Evolutionary conservation across 805 yeast species (phyloP).

Genomic region (Candida dajiaensis): DNA sequence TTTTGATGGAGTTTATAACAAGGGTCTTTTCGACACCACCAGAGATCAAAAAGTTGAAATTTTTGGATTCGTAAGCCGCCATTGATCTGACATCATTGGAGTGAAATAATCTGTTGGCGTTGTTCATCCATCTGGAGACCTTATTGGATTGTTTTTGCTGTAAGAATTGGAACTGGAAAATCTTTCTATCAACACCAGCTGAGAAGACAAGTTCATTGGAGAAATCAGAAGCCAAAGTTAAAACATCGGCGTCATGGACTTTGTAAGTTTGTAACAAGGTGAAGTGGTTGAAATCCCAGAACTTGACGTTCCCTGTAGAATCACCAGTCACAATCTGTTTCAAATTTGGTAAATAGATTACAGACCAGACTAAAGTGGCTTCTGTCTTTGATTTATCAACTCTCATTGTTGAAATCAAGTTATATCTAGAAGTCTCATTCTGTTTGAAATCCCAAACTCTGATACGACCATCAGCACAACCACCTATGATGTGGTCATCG

Average conservation of each 20-base stretch:
- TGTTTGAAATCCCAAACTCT: conserved; percentile 66
- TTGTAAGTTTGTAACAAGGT: conserved; percentile 76
- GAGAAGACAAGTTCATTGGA: conserved; percentile 64
- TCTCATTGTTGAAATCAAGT: conserved; percentile 78
- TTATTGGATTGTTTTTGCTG: conserved; percentile 28
- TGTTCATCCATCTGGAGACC: conserved; percentile 63
- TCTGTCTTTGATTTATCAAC: conserved; percentile 86
- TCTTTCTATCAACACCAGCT: conserved; percentile 92
- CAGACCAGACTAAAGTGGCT: conserved; percentile 89
- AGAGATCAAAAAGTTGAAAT: conserved; percentile 62
- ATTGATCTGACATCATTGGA: conserved; percentile 80
- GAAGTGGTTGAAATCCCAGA: conserved; percentile 82
- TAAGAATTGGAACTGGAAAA: conserved; percentile 51
- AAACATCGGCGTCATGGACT: conserved; percentile 87
- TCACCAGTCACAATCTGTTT: conserved; percentile 91
- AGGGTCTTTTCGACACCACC: conserved; percentile 80
- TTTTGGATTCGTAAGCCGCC: conserved; percentile 62
- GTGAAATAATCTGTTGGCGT: conserved; percentile 74
- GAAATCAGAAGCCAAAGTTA: conserved; percentile 59
- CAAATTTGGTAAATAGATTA: conserved; percentile 53
- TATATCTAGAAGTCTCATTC: conserved; percentile 40
- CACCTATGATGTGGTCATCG: conserved; percentile 68
- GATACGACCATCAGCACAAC: conserved; percentile 92
- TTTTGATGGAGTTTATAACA: conserved; percentile 53
- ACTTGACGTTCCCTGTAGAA: conserved; percentile 87